Conservation (phyloP, 1,139 yeast genomes). For the Casaregolazyma lundiana region DNA sequence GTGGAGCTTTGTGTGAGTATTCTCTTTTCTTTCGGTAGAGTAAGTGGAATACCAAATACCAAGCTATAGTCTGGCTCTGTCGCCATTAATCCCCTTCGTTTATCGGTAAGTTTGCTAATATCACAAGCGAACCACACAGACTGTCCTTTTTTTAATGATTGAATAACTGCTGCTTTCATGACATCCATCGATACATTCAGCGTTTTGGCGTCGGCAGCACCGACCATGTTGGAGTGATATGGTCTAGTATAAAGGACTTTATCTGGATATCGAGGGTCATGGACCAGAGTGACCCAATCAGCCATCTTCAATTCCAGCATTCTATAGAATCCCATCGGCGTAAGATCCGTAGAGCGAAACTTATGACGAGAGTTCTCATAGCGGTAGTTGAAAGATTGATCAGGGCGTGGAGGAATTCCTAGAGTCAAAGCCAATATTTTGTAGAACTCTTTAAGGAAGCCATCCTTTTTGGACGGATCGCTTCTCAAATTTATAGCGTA, state of each 20-base stretch:
- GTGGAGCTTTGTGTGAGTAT: constrained; percentile 52
- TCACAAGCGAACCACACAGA: constrained; percentile 85
- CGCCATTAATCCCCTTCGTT: constrained; percentile 63
- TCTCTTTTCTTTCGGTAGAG: constrained; percentile 56
- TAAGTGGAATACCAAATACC: constrained; percentile 55
- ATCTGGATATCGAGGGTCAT: constrained; percentile 74
- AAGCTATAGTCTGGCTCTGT: constrained; percentile 61
- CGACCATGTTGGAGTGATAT: constrained; percentile 64
- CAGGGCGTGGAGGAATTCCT: constrained; percentile 74
- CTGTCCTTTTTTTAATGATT: constrained; percentile 62
- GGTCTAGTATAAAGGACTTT: constrained; percentile 63
- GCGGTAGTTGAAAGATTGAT: constrained; percentile 66
- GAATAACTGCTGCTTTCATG: constrained; percentile 56
- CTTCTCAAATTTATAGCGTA: constrained; percentile 64
- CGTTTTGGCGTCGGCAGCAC: constrained; percentile 63
- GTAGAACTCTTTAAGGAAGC: constrained; percentile 58
- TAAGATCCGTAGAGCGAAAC: constrained; percentile 47
- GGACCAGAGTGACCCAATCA: constrained; percentile 59
- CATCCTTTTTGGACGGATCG: constrained; percentile 38
- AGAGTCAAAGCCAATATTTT: constrained; percentile 59
- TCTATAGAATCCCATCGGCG: constrained; percentile 60
- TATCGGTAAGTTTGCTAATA: constrained; percentile 62
- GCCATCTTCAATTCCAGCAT: constrained; percentile 50
- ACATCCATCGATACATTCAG: constrained; percentile 59
- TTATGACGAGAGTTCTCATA: constrained; percentile 67